These are phyloP conservation scores for Golubevia pallescens DNA, from an alignment of 1,284 basidiomycete species.

Conservation along the genomic window DNA sequence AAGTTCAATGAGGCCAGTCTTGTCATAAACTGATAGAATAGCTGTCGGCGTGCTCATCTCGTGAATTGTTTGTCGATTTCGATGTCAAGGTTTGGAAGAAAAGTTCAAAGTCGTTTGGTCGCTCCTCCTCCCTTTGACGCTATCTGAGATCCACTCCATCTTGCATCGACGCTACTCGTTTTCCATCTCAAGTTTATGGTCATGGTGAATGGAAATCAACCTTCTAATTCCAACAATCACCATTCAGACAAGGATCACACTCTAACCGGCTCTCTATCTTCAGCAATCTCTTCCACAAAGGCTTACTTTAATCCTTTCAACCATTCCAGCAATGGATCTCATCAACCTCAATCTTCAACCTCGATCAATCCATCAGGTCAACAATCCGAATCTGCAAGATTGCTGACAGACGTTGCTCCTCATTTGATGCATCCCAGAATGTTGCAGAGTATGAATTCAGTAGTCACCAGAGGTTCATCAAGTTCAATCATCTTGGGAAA, in stretches of 20 bases:
- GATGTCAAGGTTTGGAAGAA: too few relatives aligned
- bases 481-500: slow-evolving; percentile 35
- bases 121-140: too few relatives aligned
- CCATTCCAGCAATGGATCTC: slow-evolving; percentile 2
- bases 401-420: slow-evolving; percentile 61
- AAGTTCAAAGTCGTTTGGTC: too few relatives aligned
- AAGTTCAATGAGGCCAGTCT: slow-evolving; percentile 85
- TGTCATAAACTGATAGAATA: slow-evolving; percentile 96
- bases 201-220: too few relatives aligned
- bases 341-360: neutral
- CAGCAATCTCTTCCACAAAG: slow-evolving; percentile 36
- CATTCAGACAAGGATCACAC: too few relatives aligned
- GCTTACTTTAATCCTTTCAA: slow-evolving; percentile 40
- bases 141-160: too few relatives aligned
- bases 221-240: too few relatives aligned
- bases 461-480: slow-evolving; percentile 14
- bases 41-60: too few relatives aligned
- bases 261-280: slow-evolving; percentile 17
- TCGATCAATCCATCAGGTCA: neutral
- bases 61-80: too few relatives aligned
- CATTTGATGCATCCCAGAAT: slow-evolving; percentile 59
- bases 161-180: too few relatives aligned
- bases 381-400: slow-evolving; percentile 30
- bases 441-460: slow-evolving; percentile 31
- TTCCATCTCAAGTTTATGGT: too few relatives aligned